Evolutionary conservation across 2,329 filamentous ascomycete genomes (phyloP).

Genomic region (Aspergillus nomiae): DNA sequence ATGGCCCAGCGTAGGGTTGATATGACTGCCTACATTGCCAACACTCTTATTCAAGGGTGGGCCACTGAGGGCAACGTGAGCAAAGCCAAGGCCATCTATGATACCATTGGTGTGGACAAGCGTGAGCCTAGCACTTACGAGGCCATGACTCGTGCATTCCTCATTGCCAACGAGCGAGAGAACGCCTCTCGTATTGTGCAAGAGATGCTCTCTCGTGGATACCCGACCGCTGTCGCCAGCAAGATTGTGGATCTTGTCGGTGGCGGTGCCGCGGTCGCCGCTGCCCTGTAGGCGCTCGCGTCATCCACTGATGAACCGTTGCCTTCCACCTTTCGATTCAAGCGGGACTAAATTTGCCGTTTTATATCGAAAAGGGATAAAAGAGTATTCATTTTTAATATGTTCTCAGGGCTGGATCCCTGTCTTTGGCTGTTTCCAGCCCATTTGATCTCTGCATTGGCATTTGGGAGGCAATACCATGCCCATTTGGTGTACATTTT

Average conservation of each 20-base stretch:
- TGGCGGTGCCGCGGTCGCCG: conserved; percentile 23
- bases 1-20: conserved; percentile 77
- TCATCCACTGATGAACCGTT: conserved; percentile 12
- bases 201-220: conserved; percentile 89
- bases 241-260: conserved; percentile 91
- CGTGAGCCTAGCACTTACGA: conserved; percentile 98
- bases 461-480: conserved; percentile 27
- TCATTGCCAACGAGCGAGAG: conserved; percentile 78
- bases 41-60: conserved; percentile 97
- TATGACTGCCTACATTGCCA: conserved; percentile 96
- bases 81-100: conserved; percentile 78
- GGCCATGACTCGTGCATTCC: conserved; percentile 92
- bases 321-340: conserved; percentile 13
- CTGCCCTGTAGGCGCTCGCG: conserved; percentile 25
- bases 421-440: conserved; percentile 30
- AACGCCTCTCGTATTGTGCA: conserved; percentile 76
- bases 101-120: conserved; percentile 72
- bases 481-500: conserved; percentile 17
- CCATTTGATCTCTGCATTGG: conserved; percentile 22
- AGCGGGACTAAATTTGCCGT: neutral
- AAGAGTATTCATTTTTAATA: conserved; percentile 23
- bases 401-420: conserved; percentile 38
- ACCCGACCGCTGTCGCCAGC: conserved; percentile 86
- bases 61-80: conserved; percentile 77
- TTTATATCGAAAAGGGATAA: conserved; percentile 9